Evolutionary conservation across 805 yeast species (phyloP).

Genomic region (Ogataea neopini): DNA sequence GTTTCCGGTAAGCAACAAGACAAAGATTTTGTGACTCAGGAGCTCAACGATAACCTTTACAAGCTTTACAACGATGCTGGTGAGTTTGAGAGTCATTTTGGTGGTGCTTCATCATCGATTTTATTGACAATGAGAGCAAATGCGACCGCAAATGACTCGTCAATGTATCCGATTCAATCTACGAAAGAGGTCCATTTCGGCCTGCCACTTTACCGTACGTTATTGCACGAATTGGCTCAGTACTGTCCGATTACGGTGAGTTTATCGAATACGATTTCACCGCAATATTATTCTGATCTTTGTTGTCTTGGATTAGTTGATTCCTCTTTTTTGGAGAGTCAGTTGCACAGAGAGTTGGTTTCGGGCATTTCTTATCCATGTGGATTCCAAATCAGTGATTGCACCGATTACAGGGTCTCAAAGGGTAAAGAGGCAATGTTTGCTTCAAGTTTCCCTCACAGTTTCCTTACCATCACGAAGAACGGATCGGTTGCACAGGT

Average conservation of each 20-base stretch:
- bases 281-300: slow-evolving; percentile 51
- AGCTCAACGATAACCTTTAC: slow-evolving; percentile 9
- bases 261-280: slow-evolving; percentile 49
- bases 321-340: slow-evolving; percentile 47
- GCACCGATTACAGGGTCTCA: slow-evolving; percentile 29
- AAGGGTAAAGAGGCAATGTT: slow-evolving; percentile 47
- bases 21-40: not conserved
- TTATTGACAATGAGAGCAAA: slow-evolving; percentile 41
- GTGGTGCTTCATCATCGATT: slow-evolving; percentile 19
- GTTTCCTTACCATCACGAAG: slow-evolving; percentile 48
- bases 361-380: slow-evolving; percentile 53
- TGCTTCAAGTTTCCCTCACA: slow-evolving; percentile 46
- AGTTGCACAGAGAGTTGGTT: slow-evolving; percentile 50
- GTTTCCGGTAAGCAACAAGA: not conserved
- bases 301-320: slow-evolving; percentile 46
- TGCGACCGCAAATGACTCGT: slow-evolving; percentile 33
- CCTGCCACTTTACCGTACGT: slow-evolving; percentile 41
- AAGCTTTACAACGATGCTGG: slow-evolving; percentile 14
- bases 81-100: not conserved
- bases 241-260: slow-evolving; percentile 48
- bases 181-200: slow-evolving; percentile 39
- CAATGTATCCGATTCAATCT: slow-evolving; percentile 15
- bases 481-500: slow-evolving; percentile 50
- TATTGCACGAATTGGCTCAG: slow-evolving; percentile 42
- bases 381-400: slow-evolving; percentile 38